Evolutionary conservation across 208 protist genomes (phyloP).

Genomic region (Trypanosoma boissoni): DNA sequence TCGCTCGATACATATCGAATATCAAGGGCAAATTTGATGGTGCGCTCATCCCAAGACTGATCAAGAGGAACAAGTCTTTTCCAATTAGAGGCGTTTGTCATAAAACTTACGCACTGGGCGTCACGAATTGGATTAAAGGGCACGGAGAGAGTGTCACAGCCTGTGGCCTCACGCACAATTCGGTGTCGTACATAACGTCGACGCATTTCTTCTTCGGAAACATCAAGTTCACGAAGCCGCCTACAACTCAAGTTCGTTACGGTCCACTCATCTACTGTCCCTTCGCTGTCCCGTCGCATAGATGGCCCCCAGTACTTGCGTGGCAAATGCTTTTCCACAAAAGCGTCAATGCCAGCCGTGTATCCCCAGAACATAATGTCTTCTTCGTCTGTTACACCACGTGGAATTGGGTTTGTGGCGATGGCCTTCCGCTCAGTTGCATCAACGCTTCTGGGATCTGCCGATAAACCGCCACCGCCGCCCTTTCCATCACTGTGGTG

Average conservation of each 20-base stretch:
- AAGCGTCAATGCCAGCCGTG: slow-evolving; percentile 18
- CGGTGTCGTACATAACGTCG: slow-evolving; percentile 10
- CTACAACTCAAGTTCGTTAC: slow-evolving; percentile 14
- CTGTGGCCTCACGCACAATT: slow-evolving; percentile 19
- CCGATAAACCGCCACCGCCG: no score
- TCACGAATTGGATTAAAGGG: slow-evolving; percentile 31
- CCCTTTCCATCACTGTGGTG: background rate
- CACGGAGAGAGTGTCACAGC: slow-evolving; percentile 33
- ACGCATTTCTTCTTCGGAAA: slow-evolving; percentile 5
- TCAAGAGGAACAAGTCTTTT: slow-evolving; percentile 24
- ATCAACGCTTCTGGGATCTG: background rate
- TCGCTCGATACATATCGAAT: no score
- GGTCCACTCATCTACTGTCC: slow-evolving; percentile 16
- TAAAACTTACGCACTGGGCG: slow-evolving; percentile 19
- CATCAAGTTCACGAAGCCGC: background rate
- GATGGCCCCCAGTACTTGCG: slow-evolving; percentile 17
- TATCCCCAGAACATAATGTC: slow-evolving; percentile 18
- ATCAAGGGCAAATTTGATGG: slow-evolving; percentile 34
- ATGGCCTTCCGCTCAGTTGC: background rate
- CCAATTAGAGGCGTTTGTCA: slow-evolving; percentile 34
- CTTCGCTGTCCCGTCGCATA: slow-evolving; percentile 12
- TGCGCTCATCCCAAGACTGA: slow-evolving; percentile 23
- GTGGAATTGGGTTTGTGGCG: background rate
- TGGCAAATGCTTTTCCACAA: slow-evolving; percentile 14
- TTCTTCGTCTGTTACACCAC: slow-evolving; percentile 3